These are phyloP conservation scores for Sparassis latifolia DNA, from an alignment of 1,284 basidiomycete genomes.

Conservation along the genomic window DNA sequence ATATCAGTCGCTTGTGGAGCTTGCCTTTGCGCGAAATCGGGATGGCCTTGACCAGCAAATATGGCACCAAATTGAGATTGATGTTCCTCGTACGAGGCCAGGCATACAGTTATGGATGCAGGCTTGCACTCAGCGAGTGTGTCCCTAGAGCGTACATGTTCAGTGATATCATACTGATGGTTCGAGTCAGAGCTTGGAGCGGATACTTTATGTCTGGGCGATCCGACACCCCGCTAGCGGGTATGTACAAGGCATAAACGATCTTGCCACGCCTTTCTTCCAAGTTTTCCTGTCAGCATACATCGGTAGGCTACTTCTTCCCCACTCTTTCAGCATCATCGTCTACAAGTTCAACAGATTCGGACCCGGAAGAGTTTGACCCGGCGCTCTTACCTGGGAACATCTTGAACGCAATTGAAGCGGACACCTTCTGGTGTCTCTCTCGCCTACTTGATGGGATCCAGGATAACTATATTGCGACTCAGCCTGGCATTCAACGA, in stretches of 20 bases:
- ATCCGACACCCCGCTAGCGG: slow-evolving; percentile 95
- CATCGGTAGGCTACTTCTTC: slow-evolving; percentile 53
- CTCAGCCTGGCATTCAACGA: slow-evolving; percentile 91
- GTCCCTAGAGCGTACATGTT: slow-evolving; percentile 13
- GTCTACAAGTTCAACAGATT: slow-evolving; percentile 44
- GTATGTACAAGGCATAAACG: slow-evolving; percentile 97
- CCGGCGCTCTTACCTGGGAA: slow-evolving; percentile 63
- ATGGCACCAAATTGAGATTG: slow-evolving; percentile 98
- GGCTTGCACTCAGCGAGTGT: slow-evolving; percentile 76
- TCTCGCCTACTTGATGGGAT: slow-evolving; percentile 92
- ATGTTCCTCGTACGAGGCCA: slow-evolving; percentile 89
- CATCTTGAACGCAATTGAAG: slow-evolving; percentile 81
- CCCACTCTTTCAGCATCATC: slow-evolving; percentile 2
- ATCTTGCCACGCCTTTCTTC: slow-evolving; percentile 92
- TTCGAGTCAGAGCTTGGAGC: slow-evolving; percentile 69
- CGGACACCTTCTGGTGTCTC: slow-evolving; percentile 96
- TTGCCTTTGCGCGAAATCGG: slow-evolving; percentile 85
- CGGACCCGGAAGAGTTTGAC: slow-evolving; percentile 85
- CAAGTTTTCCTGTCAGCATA: slow-evolving; percentile 91
- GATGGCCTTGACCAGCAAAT: slow-evolving; percentile 87
- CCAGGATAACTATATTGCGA: slow-evolving; percentile 94
- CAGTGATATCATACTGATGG: slow-evolving; percentile 7
- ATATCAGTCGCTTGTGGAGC: slow-evolving; percentile 83
- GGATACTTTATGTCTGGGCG: slow-evolving; percentile 96
- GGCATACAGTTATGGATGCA: slow-evolving; percentile 91